A percentile compares a stretch with the other conserved stretches of the same genome.
Evolutionary conservation across 345 rosid genomes (phyloP).

Genomic region (Lumnitzera littorea): DNA sequence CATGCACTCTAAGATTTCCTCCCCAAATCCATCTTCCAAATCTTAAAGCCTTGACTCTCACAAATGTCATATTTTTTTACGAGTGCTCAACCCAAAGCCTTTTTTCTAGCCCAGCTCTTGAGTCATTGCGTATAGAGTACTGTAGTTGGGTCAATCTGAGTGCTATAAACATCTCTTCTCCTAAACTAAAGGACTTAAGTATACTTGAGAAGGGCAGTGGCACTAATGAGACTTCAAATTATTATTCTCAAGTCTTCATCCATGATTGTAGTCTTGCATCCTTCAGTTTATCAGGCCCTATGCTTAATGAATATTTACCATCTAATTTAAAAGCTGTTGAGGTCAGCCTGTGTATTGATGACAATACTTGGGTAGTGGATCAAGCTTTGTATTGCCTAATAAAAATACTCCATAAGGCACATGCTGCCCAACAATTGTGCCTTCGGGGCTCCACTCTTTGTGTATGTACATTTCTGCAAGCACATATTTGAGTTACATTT

Average conservation of each 20-base stretch:
- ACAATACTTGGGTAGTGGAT: too few relatives aligned
- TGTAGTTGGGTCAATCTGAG: conserved; percentile 3
- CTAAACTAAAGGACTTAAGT: neutral
- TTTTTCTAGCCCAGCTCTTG: conserved; percentile 1
- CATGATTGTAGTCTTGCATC: neutral
- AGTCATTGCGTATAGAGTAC: neutral
- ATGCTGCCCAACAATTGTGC: neutral
- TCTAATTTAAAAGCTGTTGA: neutral
- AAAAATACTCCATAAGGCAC: too few relatives aligned
- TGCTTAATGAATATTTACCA: neutral
- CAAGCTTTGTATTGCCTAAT: neutral
- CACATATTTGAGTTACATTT: neutral
- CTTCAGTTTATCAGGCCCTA: neutral
- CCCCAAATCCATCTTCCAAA: neutral
- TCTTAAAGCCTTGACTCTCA: conserved; percentile 3
- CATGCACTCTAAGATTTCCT: neutral
- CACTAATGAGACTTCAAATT: neutral
- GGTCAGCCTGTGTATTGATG: neutral
- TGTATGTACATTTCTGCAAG: neutral
- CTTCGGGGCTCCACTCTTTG: neutral
- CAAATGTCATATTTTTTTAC: neutral
- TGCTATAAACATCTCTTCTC: neutral
- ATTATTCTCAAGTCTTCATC: neutral
- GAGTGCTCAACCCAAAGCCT: neutral
- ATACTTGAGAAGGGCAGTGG: neutral